Base-by-base conservation (phyloP, 2,329 filamentous ascomycete genomes). In the Penicillium sp. region DNA sequence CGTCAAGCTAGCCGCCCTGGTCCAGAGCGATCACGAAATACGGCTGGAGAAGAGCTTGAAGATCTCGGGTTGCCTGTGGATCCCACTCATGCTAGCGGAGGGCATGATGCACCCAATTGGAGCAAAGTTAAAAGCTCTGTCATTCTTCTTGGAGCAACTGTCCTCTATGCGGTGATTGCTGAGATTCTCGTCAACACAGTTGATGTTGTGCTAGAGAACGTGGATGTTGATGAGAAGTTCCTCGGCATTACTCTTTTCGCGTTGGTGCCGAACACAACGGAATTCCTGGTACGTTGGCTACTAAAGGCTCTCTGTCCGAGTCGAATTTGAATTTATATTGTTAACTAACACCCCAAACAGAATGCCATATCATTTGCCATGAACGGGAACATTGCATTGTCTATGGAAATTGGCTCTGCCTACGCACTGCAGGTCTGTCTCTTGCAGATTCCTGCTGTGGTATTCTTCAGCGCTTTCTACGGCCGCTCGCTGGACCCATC, bases 331-430 rank as follows among this genome's bases (percentile, higher is more conserved):
- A 32, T 10, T 10, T 35, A 13, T 12, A 16, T 31, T 27, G 6
- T 56, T 63, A 15, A 58, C 57, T 64, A n/a, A 59, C 56, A 42
- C 34, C 25, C n/a, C 9, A 35, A 32, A 42, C 56, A 91, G 86
- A 99, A 99, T 74, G 94, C 93, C 71, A 99, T 99, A 56, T 97
- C 92, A 0, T 99, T 99, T 72, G 94, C 94, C 51, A 99, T 99
- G 93, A 97, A 99, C 69, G 94, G 94, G 57, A 99, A 99, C 73
- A 97, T 99, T 73, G 94, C 94, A 0, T 79, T 99, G 18, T 97
- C 91, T 37, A 99, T 99, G 94, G 94, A 99, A 70, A 99, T 99
- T 64, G 94, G 94, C 63, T 97, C 92, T 0, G 93, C 93, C 2
- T 99, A 99, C 69, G 94, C 94, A 2, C 80, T 99, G 41, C 94